Percentiles rank a stretch among this genome's conserved stretches.
phyloP scores from a whole-genome alignment of 192 early-diverging fungal species.

The Dispira simplex region DNA sequence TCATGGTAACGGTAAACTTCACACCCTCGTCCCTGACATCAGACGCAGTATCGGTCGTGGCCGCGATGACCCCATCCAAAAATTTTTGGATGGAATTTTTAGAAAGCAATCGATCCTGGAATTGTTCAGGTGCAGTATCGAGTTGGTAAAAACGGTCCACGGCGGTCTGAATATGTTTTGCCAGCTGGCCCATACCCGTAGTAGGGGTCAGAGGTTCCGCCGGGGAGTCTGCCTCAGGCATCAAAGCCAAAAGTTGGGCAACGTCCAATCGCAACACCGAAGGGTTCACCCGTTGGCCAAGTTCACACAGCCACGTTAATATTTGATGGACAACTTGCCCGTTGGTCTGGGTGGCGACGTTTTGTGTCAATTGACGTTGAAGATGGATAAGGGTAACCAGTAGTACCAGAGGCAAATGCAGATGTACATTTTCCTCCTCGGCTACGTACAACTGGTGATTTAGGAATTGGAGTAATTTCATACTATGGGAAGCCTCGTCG shows the following conservation, averaged over 20 bases:
- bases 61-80: too few species aligned
- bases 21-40: too few species aligned
- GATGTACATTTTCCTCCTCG: conserved; percentile 66
- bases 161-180: too few species aligned
- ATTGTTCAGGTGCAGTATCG: too few species aligned
- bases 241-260: not conserved
- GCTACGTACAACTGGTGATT: conserved; percentile 54
- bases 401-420: conserved; percentile 70
- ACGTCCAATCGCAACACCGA: not conserved
- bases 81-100: not conserved
- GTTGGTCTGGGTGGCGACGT: conserved; percentile 7
- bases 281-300: not conserved
- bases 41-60: too few species aligned
- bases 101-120: conserved; percentile 7
- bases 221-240: not conserved
- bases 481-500: conserved; percentile 16
- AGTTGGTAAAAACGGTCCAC: too few species aligned
- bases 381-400: conserved; percentile 26
- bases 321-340: not conserved
- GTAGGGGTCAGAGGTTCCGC: too few species aligned
- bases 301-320: not conserved
- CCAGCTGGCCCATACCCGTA: too few species aligned
- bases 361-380: too few species aligned
- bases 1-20: too few species aligned
- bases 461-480: conserved; percentile 55